A percentile compares a stretch with the other conserved stretches of the same genome.
Evolutionary conservation across 139 green algal genomes (phyloP).

Genomic region (Chlamydomonas eustigma): DNA sequence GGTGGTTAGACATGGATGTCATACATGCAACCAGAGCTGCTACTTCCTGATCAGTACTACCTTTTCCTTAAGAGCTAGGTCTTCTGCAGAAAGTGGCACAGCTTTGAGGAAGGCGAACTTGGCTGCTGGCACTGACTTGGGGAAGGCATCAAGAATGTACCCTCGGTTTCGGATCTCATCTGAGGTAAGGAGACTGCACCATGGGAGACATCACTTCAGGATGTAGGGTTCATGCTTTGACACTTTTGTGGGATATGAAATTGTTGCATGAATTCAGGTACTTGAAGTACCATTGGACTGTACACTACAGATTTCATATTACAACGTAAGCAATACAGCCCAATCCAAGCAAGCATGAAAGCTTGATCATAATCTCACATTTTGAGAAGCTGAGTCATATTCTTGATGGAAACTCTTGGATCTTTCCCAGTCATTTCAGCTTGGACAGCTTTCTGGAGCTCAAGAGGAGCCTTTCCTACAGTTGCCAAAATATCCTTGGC

Average conservation of each 20-base stretch:
- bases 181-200: background rate
- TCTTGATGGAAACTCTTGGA: constrained; percentile 19
- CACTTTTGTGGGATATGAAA: no score
- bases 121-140: constrained; percentile 16
- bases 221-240: no score
- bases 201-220: background rate
- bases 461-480: constrained; percentile 12
- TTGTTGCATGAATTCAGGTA: no score
- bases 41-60: background rate
- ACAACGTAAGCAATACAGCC: no score
- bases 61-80: constrained; percentile 15
- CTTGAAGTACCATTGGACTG: no score
- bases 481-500: constrained; percentile 34
- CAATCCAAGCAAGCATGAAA: no score
- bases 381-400: constrained; percentile 26
- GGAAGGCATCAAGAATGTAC: constrained; percentile 46
- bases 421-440: constrained; percentile 23
- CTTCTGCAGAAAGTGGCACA: constrained; percentile 15
- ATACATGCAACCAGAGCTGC: no score
- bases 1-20: no score
- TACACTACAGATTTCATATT: no score
- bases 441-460: constrained; percentile 2
- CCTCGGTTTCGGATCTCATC: constrained; percentile 16
- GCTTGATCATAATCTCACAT: no score
- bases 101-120: constrained; percentile 28